Evolutionary conservation across 1,139 yeast genomes (phyloP), one percentile per base, ranked within the genome.

Genomic region (Kluyveromyces sp.): DNA sequence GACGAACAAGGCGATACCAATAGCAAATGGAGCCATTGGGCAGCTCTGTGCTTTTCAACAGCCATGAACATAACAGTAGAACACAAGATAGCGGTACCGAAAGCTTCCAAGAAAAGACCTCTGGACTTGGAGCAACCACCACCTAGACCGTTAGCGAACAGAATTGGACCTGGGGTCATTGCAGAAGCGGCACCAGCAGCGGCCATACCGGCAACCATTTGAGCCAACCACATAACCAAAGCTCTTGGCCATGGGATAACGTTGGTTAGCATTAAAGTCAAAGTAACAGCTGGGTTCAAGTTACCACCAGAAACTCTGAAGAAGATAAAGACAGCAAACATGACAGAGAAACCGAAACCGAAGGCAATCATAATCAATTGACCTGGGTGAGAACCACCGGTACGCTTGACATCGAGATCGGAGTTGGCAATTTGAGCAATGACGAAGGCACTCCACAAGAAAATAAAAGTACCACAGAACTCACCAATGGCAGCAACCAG

Each of bases 111-210:
- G 69, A 86, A 84, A 35, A 86, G 67, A 64, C 92, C 96, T 72
- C 90, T 80, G 45, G 85, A 60, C 64, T 74, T 79, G 42, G 92
- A 83, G 56, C 78, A 73, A 45, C 81, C 92, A 51, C 83, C 81
- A 50, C 94, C 89, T 52, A 86, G 70, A 45, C 75, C 73, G 60
- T 88, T 87, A 54, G 87, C 77, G 59, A 86, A 88, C 25, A 78
- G 73, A 59, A 87, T 73, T 40, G 74, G 73, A 51, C 96, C 96
- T 39, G 96, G 96, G 34, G 94, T 83, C 83, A 87, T 77, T 44
- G 89, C 95, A 54, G 78, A 71, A 43, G 90, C 95, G 41, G 89
- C 92, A 65, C 88, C 96, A 50, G 95, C 95, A 50, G 96, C 96
- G 58, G 89, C 88, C 81, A 88, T 83, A 67, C 95, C 95, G 45